Evolutionary conservation across 768 basidiomycete genomes (phyloP).

Genomic region (Serendipita sp.): DNA sequence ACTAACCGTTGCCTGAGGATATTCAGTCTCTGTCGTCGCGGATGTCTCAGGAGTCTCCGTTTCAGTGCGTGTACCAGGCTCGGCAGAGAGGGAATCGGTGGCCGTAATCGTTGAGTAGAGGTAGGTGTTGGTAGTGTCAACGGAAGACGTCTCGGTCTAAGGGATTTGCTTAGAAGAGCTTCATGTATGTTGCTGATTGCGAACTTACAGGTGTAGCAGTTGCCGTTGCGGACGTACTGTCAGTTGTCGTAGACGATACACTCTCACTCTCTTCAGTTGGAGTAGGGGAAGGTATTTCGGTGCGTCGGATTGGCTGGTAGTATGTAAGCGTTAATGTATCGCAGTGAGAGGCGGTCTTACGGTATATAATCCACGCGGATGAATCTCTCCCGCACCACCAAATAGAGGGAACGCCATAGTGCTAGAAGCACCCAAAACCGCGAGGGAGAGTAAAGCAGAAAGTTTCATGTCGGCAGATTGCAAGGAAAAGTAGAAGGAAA

Average conservation of each 20-base stretch:
- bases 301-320: not conserved
- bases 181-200: too few relatives aligned
- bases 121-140: not conserved
- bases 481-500: not conserved
- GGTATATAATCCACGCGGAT: not conserved
- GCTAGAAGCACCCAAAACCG: not conserved
- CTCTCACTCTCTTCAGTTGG: too few relatives aligned
- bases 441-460: not conserved
- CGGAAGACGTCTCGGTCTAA: not conserved
- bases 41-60: not conserved
- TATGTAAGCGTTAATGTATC: too few relatives aligned
- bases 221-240: not conserved
- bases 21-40: not conserved
- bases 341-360: too few relatives aligned
- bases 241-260: too few relatives aligned
- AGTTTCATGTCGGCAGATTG: not conserved
- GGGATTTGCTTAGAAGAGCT: too few relatives aligned
- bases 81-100: not conserved
- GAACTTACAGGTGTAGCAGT: not conserved
- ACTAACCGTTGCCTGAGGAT: not conserved
- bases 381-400: not conserved
- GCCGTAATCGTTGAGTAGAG: constrained; percentile 1
- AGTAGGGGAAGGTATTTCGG: too few relatives aligned
- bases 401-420: not conserved
- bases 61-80: not conserved